Conservation (phyloP, 2,329 filamentous ascomycete genomes). For the Tolypocladium sp. region DNA sequence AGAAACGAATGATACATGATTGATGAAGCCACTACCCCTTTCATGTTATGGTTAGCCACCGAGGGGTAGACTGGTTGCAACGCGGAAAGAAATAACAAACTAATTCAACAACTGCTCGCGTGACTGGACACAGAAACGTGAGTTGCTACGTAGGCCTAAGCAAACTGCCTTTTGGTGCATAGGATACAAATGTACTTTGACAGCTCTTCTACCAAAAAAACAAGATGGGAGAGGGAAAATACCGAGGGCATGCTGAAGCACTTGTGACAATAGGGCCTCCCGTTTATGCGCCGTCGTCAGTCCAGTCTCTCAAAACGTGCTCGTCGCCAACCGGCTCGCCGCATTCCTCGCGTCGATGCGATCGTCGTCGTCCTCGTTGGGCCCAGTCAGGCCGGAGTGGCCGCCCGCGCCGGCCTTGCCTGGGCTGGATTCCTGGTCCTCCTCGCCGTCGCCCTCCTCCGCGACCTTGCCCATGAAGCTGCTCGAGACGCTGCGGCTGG, state of each 20-base stretch:
- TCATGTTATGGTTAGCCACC: too few relatives aligned
- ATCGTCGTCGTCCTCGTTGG: slow-evolving; percentile 79
- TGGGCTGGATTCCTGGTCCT: slow-evolving; percentile 24
- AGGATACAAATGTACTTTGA: background rate
- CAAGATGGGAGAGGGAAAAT: background rate
- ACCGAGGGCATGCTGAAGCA: background rate
- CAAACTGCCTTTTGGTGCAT: background rate
- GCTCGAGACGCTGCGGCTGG: slow-evolving; percentile 67
- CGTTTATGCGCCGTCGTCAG: background rate
- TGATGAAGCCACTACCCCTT: background rate
- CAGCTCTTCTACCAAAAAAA: background rate
- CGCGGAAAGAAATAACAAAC: background rate
- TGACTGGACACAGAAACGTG: too few relatives aligned
- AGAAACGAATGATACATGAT: background rate
- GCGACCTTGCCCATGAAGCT: slow-evolving; percentile 56
- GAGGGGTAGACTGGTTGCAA: background rate
- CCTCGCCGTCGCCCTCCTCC: slow-evolving; percentile 49
- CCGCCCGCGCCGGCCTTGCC: slow-evolving; percentile 27
- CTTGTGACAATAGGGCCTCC: background rate
- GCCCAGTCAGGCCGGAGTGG: slow-evolving; percentile 35
- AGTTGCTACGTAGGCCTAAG: background rate
- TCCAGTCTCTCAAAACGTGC: slow-evolving; percentile 60
- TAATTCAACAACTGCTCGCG: background rate
- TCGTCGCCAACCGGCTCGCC: slow-evolving; percentile 84
- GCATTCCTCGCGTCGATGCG: slow-evolving; percentile 92